Conservation (phyloP, 768 basidiomycete species). For the Antrodiella citrinella region DNA sequence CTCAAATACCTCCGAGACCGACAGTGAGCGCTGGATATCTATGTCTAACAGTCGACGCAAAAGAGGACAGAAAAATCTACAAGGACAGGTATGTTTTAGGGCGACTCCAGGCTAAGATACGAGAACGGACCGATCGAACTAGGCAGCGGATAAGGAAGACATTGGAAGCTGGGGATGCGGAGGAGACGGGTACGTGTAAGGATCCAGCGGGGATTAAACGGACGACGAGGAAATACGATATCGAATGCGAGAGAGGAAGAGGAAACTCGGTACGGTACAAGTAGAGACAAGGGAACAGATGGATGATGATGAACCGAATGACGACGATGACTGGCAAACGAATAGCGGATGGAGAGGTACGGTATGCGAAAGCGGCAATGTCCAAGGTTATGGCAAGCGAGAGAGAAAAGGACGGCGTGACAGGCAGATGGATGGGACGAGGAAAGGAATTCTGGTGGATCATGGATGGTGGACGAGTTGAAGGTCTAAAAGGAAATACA, state of each 20-base stretch:
- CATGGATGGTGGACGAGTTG: not conserved
- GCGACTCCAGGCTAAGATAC: too few relatives aligned
- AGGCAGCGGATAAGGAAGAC: not conserved
- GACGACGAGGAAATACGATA: not conserved
- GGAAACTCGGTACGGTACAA: constrained; percentile 7
- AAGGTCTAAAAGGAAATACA: not conserved
- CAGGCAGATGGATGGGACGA: not conserved
- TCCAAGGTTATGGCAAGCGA: not conserved
- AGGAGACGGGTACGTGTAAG: not conserved
- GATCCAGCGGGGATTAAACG: constrained; percentile 5
- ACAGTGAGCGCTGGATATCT: not conserved
- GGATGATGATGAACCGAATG: constrained; percentile 5
- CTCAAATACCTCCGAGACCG: not conserved
- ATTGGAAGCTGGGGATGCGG: not conserved
- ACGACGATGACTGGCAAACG: not conserved
- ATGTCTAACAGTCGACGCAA: not conserved
- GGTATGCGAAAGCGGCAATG: not conserved
- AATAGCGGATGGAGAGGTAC: not conserved
- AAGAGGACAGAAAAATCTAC: constrained; percentile 9
- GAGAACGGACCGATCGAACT: not conserved
- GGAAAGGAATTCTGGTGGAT: constrained; percentile 1
- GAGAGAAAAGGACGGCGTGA: not conserved
- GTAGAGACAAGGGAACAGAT: constrained; percentile 10
- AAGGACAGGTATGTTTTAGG: constrained; percentile 1
- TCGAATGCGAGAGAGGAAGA: constrained; percentile 10